phyloP scores from a whole-genome alignment of 768 basidiomycete genomes.

The Hydnum rufescens region DNA sequence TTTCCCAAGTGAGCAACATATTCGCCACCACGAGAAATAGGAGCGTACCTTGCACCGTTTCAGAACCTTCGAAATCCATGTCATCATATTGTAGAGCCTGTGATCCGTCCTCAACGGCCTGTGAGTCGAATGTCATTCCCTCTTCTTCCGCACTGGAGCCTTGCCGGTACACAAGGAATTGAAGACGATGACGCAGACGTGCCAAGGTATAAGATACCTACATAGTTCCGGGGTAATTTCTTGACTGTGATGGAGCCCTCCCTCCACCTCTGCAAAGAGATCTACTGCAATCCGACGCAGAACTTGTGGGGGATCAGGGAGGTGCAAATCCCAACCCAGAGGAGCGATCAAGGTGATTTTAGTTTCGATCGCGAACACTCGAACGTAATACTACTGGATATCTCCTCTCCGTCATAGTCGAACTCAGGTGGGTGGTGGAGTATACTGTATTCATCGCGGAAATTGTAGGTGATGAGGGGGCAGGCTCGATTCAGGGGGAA shows the following conservation, averaged over 20 bases:
- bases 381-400: background rate
- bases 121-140: background rate
- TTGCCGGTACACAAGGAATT: background rate
- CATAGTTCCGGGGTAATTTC: too few relatives aligned
- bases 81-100: too few relatives aligned
- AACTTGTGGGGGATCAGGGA: background rate
- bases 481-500: background rate
- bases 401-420: background rate
- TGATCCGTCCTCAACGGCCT: background rate
- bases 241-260: too few relatives aligned
- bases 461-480: background rate
- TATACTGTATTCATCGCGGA: background rate
- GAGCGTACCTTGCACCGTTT: background rate
- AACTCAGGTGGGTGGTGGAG: background rate
- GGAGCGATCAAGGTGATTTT: background rate
- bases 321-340: background rate
- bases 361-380: background rate
- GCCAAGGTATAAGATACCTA: background rate
- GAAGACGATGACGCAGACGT: background rate
- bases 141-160: background rate
- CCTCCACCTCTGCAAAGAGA: background rate
- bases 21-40: background rate
- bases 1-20: background rate
- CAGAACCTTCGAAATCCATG: background rate
- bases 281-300: background rate